Percentiles rank a stretch among this genome's conserved stretches.
Conservation (phyloP, 352 stramenopile species). For the Phytophthora pisi region DNA sequence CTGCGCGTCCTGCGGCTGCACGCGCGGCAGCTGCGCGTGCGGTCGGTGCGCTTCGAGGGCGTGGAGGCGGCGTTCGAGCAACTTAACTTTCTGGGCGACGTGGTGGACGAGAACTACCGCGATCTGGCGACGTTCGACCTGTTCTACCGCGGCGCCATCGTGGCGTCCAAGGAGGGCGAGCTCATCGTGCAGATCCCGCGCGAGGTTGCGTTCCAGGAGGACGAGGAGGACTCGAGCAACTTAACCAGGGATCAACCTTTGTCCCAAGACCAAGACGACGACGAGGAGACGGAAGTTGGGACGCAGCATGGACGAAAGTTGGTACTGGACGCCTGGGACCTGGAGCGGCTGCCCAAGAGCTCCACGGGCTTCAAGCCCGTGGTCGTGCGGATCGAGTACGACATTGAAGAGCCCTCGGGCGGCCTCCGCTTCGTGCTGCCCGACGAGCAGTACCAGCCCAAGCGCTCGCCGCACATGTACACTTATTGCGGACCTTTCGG, state of each 20-base stretch:
- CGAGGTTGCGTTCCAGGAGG: slow-evolving; percentile 59
- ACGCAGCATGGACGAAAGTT: slow-evolving; percentile 37
- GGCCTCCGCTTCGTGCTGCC: slow-evolving; percentile 79
- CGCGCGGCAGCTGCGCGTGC: slow-evolving; percentile 73
- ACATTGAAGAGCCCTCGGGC: slow-evolving; percentile 67
- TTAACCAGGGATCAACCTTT: slow-evolving; percentile 43
- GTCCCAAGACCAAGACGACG: slow-evolving; percentile 36
- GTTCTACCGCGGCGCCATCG: slow-evolving; percentile 85
- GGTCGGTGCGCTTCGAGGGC: slow-evolving; percentile 60
- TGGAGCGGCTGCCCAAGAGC: slow-evolving; percentile 71
- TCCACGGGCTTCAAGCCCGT: slow-evolving; percentile 75
- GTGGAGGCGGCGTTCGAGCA: slow-evolving; percentile 73
- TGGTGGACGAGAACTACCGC: slow-evolving; percentile 82
- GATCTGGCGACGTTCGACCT: slow-evolving; percentile 84
- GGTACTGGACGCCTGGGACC: slow-evolving; percentile 68
- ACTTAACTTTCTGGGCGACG: slow-evolving; percentile 75
- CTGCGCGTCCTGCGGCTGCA: slow-evolving; percentile 74
- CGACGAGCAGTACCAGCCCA: slow-evolving; percentile 66
- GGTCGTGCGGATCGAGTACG: slow-evolving; percentile 80
- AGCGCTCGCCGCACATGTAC: slow-evolving; percentile 86
- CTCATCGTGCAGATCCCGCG: slow-evolving; percentile 77
- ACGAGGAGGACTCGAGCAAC: slow-evolving; percentile 45
- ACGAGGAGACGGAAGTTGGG: slow-evolving; percentile 48
- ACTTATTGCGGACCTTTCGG: slow-evolving; percentile 85
- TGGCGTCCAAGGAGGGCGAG: slow-evolving; percentile 85